These are phyloP conservation scores for Rhododendron kiyosumense DNA, from an alignment of 148 eudicot species.

Conservation along the genomic window DNA sequence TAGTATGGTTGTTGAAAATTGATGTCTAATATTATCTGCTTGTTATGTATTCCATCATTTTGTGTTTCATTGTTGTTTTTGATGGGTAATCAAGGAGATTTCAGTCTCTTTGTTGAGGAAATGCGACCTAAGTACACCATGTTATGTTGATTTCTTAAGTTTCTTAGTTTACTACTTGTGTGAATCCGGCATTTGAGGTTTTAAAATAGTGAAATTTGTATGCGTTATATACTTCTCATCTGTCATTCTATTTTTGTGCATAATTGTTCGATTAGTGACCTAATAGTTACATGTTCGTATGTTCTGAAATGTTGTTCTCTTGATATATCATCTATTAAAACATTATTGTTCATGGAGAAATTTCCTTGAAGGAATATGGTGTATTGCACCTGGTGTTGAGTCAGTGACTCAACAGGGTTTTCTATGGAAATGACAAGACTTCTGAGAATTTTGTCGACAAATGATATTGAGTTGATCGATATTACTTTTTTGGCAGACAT, in stretches of 20 bases:
- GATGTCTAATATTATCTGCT: not conserved
- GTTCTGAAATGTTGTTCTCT: not conserved
- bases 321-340: not conserved
- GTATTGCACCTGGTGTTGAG: not conserved
- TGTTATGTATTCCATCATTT: not conserved
- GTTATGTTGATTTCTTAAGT: not conserved
- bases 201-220: not conserved
- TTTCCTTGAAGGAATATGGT: not conserved
- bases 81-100: not conserved
- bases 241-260: not conserved
- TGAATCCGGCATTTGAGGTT: not conserved
- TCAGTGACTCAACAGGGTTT: too few relatives aligned
- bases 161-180: not conserved
- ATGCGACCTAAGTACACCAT: not conserved
- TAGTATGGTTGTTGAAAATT: not conserved
- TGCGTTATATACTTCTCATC: not conserved
- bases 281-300: not conserved
- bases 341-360: not conserved
- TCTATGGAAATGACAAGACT: not conserved
- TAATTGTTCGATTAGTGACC: not conserved
- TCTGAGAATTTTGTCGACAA: not conserved
- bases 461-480: conserved; percentile 7
- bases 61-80: not conserved
- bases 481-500: conserved; percentile 49
- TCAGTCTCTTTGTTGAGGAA: not conserved